A percentile compares a stretch with the other conserved stretches of the same genome.
phyloP scores from a whole-genome alignment of 192 early-diverging fungal genomes.

The Kickxella alabastrina region DNA sequence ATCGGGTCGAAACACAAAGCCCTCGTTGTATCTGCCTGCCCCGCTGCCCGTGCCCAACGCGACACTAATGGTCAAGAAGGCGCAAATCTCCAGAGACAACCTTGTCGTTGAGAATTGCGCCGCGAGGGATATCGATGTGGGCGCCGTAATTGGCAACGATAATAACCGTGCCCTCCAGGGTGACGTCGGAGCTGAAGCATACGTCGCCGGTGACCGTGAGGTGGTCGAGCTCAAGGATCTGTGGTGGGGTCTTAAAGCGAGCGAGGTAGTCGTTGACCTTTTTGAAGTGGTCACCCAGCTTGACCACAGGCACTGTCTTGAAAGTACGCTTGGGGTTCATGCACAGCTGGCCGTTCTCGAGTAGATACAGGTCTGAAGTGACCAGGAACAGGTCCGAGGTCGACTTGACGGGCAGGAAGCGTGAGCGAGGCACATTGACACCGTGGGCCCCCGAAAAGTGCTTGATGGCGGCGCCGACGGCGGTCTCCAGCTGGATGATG shows the following conservation, averaged over 20 bases:
- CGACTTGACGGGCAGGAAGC: slow-evolving; percentile 98
- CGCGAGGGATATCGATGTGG: slow-evolving; percentile 95
- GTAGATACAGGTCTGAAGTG: slow-evolving; percentile 89
- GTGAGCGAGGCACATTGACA: slow-evolving; percentile 94
- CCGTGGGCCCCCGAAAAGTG: slow-evolving; percentile 93
- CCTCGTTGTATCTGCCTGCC: no score
- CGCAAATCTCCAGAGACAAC: slow-evolving; percentile 95
- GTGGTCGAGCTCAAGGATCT: slow-evolving; percentile 97
- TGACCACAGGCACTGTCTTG: slow-evolving; percentile 87
- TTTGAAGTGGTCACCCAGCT: slow-evolving; percentile 98
- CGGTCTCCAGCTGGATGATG: slow-evolving; percentile 97
- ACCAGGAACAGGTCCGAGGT: slow-evolving; percentile 97
- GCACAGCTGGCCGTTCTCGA: slow-evolving; percentile 87
- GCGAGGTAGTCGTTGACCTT: slow-evolving; percentile 87
- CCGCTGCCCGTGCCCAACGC: no score
- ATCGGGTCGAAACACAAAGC: no score
- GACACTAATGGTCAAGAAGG: slow-evolving; percentile 67
- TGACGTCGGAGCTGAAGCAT: slow-evolving; percentile 89
- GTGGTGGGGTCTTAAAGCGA: slow-evolving; percentile 89
- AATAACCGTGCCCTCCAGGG: slow-evolving; percentile 92
- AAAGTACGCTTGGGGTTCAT: slow-evolving; percentile 95
- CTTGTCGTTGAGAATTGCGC: slow-evolving; percentile 95
- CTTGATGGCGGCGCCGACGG: slow-evolving; percentile 98
- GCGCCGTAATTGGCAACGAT: slow-evolving; percentile 98
- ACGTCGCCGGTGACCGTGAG: slow-evolving; percentile 98